Base-by-base conservation (phyloP, 2,329 filamentous ascomycete genomes). In the Trichoderma simmonsii region DNA sequence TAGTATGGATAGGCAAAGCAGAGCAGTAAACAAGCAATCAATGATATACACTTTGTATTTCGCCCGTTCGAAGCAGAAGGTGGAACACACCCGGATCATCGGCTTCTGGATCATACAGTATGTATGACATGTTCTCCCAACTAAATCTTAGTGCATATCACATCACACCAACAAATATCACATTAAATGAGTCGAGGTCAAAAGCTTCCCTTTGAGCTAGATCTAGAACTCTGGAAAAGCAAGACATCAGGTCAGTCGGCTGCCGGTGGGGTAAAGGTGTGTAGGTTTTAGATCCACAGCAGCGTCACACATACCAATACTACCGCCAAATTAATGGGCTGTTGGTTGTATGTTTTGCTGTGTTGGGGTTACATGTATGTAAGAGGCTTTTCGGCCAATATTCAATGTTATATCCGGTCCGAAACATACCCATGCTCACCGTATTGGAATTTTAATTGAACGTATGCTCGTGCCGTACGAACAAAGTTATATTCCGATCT, bases 81-180 rank as follows among this genome's bases (percentile, higher is more conserved):
- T 54, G 67, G 15, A 18, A 54, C 67, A 54, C 21, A 24, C 4
- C 39, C 39, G 67, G 67, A 70, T 34, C 56, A 54, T 54, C 67
- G 57, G 67, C 67, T 62, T 70, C 39, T 54, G 12, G 18, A 48
- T 54, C 67, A 30, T 54, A 70, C 21, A 69, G 34, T 54, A 32
- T 48, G n/a, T 26, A 59, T n/a, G 26, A n/a, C 56, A 69, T 34
- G 34, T 26, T 24, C 24, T 18, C 57, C 43, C 18, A 24, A 18
- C 8, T 21, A 48, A 21, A 7, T 32, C 6, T 18, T 43, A 26
- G 54, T 56, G 4, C 6, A 36, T 43, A 56, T 48, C 11, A 28
- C 65, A 68, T 24, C 34, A 21, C 21, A 59, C 36, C 34, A 60
- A 11, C 9, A 32, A 32, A 30, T 28, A 48, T 51, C 18, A 26